These are phyloP conservation scores for Verticillium longisporum DNA, from an alignment of 2,329 filamentous ascomycete species.

Conservation along the genomic window DNA sequence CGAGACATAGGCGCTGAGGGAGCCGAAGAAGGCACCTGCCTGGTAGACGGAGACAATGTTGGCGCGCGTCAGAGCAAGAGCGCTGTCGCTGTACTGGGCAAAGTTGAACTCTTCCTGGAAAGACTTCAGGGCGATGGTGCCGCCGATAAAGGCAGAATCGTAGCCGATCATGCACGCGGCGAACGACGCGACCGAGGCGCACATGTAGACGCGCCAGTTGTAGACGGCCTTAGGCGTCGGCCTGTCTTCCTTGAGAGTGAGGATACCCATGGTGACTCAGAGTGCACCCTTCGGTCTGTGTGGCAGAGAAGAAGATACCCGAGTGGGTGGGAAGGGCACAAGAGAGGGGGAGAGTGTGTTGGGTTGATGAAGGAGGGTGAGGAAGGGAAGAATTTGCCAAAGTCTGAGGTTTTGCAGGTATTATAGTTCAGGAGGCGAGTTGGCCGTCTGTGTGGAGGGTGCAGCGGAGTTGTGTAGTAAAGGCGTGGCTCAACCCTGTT, in stretches of 20 bases:
- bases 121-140: slow-evolving; percentile 62
- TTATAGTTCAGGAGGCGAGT: neutral
- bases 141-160: slow-evolving; percentile 74
- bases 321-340: neutral
- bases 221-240: slow-evolving; percentile 51
- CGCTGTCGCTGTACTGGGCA: slow-evolving; percentile 31
- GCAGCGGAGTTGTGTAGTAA: neutral
- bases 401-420: neutral
- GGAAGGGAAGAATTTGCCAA: neutral
- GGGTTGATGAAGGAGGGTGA: neutral
- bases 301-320: neutral
- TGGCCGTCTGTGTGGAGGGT: neutral
- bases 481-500: neutral
- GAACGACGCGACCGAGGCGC: slow-evolving; percentile 47
- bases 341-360: neutral
- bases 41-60: slow-evolving; percentile 81
- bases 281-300: neutral
- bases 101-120: slow-evolving; percentile 66
- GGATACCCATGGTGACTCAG: slow-evolving; percentile 31
- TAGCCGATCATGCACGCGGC: slow-evolving; percentile 52
- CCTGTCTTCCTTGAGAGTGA: slow-evolving; percentile 47
- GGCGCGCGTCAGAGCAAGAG: slow-evolving; percentile 55
- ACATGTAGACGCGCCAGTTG: slow-evolving; percentile 54
- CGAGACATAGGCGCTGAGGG: slow-evolving; percentile 59
- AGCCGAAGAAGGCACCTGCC: slow-evolving; percentile 77